Evolutionary conservation across 148 eudicot species (phyloP).

Genomic region (Amaranthus cruentus): DNA sequence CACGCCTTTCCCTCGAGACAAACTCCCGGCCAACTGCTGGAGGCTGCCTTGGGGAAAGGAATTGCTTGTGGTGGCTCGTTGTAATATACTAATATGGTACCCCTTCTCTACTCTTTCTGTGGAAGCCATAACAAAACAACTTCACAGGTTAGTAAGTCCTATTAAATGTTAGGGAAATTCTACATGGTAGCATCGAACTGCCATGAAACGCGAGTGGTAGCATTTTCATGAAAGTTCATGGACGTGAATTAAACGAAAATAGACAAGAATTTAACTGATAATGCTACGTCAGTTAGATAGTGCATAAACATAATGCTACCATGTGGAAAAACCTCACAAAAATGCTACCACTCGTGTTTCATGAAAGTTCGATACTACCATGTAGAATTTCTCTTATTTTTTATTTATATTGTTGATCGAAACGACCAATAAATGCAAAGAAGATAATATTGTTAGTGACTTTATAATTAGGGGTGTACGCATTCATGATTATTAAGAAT

Average conservation of each 20-base stretch:
- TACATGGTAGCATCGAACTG: no score
- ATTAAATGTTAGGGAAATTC: no score
- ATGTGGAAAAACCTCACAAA: no score
- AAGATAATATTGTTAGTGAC: neutral
- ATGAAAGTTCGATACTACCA: no score
- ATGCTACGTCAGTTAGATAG: no score
- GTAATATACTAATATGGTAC: slow-evolving; percentile 53
- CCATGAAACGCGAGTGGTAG: no score
- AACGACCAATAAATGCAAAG: neutral
- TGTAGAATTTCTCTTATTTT: neutral
- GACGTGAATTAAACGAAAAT: no score
- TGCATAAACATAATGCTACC: no score
- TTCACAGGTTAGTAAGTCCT: slow-evolving; percentile 59
- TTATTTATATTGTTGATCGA: neutral
- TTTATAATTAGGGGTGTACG: neutral
- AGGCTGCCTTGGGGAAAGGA: slow-evolving; percentile 87
- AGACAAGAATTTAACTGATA: no score
- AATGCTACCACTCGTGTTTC: no score
- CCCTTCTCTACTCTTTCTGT: slow-evolving; percentile 83
- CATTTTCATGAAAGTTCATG: no score
- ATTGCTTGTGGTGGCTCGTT: slow-evolving; percentile 70
- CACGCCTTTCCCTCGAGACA: slow-evolving; percentile 98
- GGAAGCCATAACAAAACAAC: slow-evolving; percentile 83
- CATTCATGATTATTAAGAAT: neutral
- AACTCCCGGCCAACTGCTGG: slow-evolving; percentile 91